Evolutionary conservation across 2,329 filamentous ascomycete species (phyloP).

Genomic region (Aspergillus ustus): DNA sequence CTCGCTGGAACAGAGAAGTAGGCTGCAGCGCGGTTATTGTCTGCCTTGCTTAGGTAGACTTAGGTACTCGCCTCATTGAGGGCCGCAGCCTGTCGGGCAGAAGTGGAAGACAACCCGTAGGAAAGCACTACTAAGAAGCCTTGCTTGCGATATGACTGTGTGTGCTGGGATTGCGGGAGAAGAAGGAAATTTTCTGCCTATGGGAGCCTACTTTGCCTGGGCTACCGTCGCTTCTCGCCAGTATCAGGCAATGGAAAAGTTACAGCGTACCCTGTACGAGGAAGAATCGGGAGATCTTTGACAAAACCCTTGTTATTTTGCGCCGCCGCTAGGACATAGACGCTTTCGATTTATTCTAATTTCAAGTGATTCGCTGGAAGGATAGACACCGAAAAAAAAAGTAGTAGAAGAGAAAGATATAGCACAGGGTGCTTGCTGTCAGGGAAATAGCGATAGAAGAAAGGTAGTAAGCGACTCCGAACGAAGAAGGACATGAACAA

Average conservation of each 20-base stretch:
- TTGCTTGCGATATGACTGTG: neutral
- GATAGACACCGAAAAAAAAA: neutral
- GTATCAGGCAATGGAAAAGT: neutral
- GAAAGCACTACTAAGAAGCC: neutral
- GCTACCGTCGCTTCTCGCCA: neutral
- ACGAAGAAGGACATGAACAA: too few relatives aligned
- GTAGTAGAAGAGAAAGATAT: neutral
- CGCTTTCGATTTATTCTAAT: neutral
- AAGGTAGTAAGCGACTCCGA: neutral
- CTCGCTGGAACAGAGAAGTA: neutral
- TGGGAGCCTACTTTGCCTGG: neutral
- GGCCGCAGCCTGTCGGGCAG: neutral
- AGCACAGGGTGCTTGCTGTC: neutral
- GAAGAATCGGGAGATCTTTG: too few relatives aligned
- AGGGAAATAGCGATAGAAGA: neutral
- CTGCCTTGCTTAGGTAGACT: neutral
- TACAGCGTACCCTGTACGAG: neutral
- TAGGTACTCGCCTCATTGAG: neutral
- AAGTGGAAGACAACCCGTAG: neutral
- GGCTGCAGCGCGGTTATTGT: neutral
- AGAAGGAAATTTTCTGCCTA: neutral
- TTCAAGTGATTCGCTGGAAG: neutral
- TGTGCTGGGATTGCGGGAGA: neutral
- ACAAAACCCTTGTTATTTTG: neutral
- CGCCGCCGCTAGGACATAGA: neutral